A percentile compares a stretch with the other conserved stretches of the same genome.
Conservation (phyloP, 257 asterid species). For the Galeopsis tetrahit region DNA sequence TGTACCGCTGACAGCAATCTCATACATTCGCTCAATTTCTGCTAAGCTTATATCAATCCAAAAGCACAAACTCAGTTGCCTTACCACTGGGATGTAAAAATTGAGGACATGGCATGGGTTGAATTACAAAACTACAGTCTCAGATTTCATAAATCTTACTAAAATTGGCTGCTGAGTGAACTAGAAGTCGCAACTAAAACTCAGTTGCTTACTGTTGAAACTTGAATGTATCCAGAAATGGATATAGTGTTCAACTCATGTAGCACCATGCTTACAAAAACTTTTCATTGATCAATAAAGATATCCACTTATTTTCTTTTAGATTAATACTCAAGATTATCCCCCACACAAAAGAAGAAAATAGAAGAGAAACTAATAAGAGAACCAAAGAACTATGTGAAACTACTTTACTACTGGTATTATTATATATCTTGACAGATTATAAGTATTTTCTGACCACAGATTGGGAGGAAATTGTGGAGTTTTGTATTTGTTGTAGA, state of each 20-base stretch:
- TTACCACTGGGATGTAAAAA: conserved; percentile 33
- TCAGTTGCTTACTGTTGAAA: conserved; percentile 29
- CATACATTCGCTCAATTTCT: conserved; percentile 93
- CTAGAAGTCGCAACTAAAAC: conserved; percentile 10
- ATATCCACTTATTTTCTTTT: conserved; percentile 11
- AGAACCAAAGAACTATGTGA: neutral
- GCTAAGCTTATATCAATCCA: conserved; percentile 91
- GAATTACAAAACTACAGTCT: conserved; percentile 23
- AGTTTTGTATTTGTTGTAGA: too few species aligned
- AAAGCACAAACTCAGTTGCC: conserved; percentile 68
- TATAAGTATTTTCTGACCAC: neutral
- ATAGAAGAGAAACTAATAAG: neutral
- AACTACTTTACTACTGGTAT: neutral
- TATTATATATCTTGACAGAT: neutral
- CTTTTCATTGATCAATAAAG: conserved; percentile 11
- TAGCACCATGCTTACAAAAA: conserved; percentile 23
- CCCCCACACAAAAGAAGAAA: conserved; percentile 3
- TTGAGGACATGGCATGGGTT: conserved; percentile 28
- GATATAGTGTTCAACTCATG: conserved; percentile 32
- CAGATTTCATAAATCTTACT: conserved; percentile 11
- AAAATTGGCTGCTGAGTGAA: conserved; percentile 21
- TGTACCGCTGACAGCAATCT: conserved; percentile 82
- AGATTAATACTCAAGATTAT: conserved; percentile 4
- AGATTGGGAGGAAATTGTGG: too few species aligned
- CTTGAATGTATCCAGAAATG: neutral